Evolutionary conservation across 768 basidiomycete genomes (phyloP).

Genomic region (Vishniacozyma victoriae): DNA sequence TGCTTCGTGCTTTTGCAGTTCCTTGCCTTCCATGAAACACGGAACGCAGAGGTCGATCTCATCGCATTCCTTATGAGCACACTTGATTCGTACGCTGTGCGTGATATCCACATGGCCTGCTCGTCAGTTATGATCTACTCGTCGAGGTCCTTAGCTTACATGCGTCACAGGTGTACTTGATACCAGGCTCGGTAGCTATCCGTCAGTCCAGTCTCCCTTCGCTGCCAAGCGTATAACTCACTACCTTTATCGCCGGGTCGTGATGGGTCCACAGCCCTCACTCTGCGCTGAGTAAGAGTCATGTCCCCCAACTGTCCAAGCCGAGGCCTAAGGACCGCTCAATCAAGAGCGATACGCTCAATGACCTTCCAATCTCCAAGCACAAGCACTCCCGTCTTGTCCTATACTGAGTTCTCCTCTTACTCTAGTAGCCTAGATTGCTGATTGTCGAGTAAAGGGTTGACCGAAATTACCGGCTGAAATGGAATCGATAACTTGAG

Average conservation of each 20-base stretch:
- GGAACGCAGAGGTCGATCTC: slow-evolving; percentile 89
- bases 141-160: slow-evolving; percentile 21
- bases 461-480: too few species aligned
- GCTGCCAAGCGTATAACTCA: not conserved
- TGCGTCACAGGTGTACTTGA: slow-evolving; percentile 46
- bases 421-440: too few species aligned
- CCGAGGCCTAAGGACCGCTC: too few species aligned
- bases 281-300: slow-evolving; percentile 44
- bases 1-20: slow-evolving; percentile 76
- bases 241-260: slow-evolving; percentile 28
- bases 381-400: too few species aligned
- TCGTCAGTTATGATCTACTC: not conserved
- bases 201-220: not conserved
- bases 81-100: slow-evolving; percentile 93
- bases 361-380: too few species aligned
- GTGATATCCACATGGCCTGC: slow-evolving; percentile 73
- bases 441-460: too few species aligned
- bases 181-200: slow-evolving; percentile 42
- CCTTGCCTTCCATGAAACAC: slow-evolving; percentile 88
- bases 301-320: too few species aligned
- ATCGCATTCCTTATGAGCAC: slow-evolving; percentile 61
- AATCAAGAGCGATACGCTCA: too few species aligned
- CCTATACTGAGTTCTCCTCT: too few species aligned
- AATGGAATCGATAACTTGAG: too few species aligned
- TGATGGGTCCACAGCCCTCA: slow-evolving; percentile 31